These are phyloP conservation scores for Alternaria arborescens DNA, from an alignment of 2,329 filamentous ascomycete species.

Conservation along the genomic window DNA sequence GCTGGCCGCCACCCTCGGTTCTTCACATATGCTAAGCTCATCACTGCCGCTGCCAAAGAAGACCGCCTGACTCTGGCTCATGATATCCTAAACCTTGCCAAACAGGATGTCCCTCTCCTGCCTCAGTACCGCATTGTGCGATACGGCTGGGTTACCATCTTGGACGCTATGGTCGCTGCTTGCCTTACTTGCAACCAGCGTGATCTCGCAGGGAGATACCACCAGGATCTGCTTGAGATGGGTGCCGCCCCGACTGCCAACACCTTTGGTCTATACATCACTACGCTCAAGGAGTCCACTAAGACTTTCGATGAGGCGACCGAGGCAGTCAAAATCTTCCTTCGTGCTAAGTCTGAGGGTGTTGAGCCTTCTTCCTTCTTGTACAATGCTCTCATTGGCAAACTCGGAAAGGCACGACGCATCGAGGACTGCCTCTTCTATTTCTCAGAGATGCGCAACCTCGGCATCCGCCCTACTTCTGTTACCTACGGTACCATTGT, in stretches of 20 bases:
- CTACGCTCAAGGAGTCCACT: slow-evolving; percentile 95
- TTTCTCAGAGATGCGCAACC: slow-evolving; percentile 94
- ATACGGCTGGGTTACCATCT: slow-evolving; percentile 95
- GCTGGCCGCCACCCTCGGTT: slow-evolving; percentile 91
- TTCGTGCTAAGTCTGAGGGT: slow-evolving; percentile 89
- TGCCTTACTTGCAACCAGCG: slow-evolving; percentile 86
- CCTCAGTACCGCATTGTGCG: slow-evolving; percentile 86
- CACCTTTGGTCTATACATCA: slow-evolving; percentile 98
- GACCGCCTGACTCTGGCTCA: slow-evolving; percentile 82
- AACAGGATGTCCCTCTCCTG: slow-evolving; percentile 84
- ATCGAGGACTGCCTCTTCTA: slow-evolving; percentile 99
- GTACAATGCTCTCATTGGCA: slow-evolving; percentile 98
- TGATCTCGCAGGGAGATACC: slow-evolving; percentile 81
- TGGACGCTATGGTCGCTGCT: slow-evolving; percentile 95
- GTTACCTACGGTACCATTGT: slow-evolving; percentile 99
- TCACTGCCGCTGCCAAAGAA: slow-evolving; percentile 86
- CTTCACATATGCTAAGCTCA: slow-evolving; percentile 96
- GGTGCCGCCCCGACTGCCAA: slow-evolving; percentile 93
- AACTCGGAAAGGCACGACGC: slow-evolving; percentile 95
- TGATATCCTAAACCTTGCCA: slow-evolving; percentile 88
- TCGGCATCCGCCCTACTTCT: slow-evolving; percentile 92
- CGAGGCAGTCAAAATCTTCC: slow-evolving; percentile 97
- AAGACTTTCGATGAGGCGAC: slow-evolving; percentile 98
- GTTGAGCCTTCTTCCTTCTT: slow-evolving; percentile 96
- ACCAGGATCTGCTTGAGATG: slow-evolving; percentile 90